Base-by-base conservation (phyloP, 139 green algal species). In the Chlorella ohadii region DNA sequence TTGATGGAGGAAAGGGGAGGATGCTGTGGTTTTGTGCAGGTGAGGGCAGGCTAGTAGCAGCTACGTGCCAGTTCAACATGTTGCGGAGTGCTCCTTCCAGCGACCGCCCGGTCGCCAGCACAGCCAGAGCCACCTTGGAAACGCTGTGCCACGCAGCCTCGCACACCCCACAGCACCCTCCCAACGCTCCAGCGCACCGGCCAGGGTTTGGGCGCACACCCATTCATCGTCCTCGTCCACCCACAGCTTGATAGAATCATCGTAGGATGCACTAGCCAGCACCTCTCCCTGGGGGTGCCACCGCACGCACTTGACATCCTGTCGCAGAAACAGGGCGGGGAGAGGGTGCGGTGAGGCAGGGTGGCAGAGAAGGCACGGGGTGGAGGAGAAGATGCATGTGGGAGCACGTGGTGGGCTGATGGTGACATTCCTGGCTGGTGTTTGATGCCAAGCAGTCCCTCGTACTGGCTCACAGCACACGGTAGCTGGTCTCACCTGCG, bases 201-300 rank as follows among this genome's bases (percentile, higher is more conserved):
- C 86, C 56, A 98, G 83, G 20, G 93, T 97, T 82, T 98, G 93
- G 6, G 71, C 90, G 81, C 95, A 98, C 1, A 86, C 73, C 96
- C 96, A 98, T 72, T 99, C 96, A n/a, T 96, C 95, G 6, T 89
- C 92, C 38, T 94, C 90, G 41, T 93, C 91, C 12, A 86, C 83
- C 96, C 96, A 98, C 73, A 99, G 84, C 86, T 95, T 95, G 79
- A 99, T 96, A 72, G 81, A 94, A 90, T 99, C 91, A 85, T 99
- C 97, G 72, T 99, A 99, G 82, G 88, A 94, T 66, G 83, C 88
- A 7, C 92, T 97, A 13, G 94, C 93, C 22, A 99, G 89, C 47
- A 98, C 64, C 84, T 98, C 92, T 34, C 92, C 92, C 12, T 22
- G 27, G 1, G 97, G 95, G 84, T 99, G 95, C 97, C 97, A 99